Evolutionary conservation across 148 eudicot species (phyloP).

Genomic region (Diospyros lotus): DNA sequence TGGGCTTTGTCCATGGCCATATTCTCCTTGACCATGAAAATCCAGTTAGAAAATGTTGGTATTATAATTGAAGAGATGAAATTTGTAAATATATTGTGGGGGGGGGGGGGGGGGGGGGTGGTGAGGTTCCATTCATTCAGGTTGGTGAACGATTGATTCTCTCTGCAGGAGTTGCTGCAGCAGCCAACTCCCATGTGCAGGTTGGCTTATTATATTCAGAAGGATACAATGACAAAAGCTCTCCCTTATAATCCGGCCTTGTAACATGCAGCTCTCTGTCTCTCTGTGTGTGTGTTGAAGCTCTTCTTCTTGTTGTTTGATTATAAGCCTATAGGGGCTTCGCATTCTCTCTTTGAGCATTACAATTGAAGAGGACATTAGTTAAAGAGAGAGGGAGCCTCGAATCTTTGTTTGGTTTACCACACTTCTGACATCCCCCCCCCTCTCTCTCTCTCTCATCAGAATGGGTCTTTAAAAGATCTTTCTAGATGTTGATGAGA

Average conservation of each 20-base stretch:
- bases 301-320: not conserved
- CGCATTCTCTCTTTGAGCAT: not conserved
- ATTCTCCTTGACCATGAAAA: too few relatives aligned
- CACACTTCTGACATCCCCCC: not conserved
- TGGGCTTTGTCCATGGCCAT: too few relatives aligned
- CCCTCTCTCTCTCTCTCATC: not conserved
- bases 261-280: constrained; percentile 12
- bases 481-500: not conserved
- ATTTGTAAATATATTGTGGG: not conserved
- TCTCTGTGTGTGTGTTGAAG: not conserved
- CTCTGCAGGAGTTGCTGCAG: not conserved
- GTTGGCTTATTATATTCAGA: constrained; percentile 21
- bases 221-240: constrained; percentile 14
- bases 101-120: too few relatives aligned
- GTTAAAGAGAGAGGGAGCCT: not conserved
- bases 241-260: constrained; percentile 16
- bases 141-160: constrained; percentile 20
- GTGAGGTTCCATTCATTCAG: not conserved
- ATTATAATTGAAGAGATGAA: too few relatives aligned
- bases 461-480: constrained; percentile 12
- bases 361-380: constrained; percentile 9
- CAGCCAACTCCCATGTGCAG: constrained; percentile 32
- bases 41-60: too few relatives aligned
- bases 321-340: not conserved
- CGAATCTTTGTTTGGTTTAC: constrained; percentile 23